phyloP scores from a whole-genome alignment of 176 grass and related monocot genomes.

The Carex littledalei region DNA sequence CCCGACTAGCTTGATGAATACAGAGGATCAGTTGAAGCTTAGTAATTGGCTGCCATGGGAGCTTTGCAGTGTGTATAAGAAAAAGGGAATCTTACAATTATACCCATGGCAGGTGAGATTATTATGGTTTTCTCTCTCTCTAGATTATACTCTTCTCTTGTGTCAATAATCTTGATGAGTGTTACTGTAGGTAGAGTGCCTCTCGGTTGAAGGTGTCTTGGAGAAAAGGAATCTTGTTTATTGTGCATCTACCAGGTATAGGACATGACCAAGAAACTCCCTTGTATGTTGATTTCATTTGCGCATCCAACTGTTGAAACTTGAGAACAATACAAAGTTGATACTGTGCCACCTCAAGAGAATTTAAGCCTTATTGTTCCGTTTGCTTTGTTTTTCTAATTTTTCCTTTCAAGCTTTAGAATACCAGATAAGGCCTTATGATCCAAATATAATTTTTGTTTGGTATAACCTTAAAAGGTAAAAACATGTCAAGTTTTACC shows the following conservation, averaged over 20 bases:
- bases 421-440: background rate
- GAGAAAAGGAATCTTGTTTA: slow-evolving; percentile 97
- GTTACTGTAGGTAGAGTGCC: slow-evolving; percentile 67
- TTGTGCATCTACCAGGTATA: slow-evolving; percentile 92
- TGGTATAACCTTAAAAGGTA: background rate
- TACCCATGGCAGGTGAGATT: slow-evolving; percentile 91
- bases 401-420: background rate
- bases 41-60: slow-evolving; percentile 70
- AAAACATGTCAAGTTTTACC: background rate
- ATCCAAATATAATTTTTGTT: background rate
- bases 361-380: background rate
- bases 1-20: slow-evolving; percentile 57
- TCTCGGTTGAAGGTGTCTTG: slow-evolving; percentile 79
- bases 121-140: background rate
- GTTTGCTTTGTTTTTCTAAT: background rate
- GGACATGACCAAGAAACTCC: background rate
- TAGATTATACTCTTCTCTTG: slow-evolving; percentile 9
- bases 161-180: slow-evolving; percentile 18
- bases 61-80: slow-evolving; percentile 77
- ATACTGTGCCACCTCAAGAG: background rate
- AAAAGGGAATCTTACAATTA: slow-evolving; percentile 75
- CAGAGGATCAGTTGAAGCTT: slow-evolving; percentile 57
- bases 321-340: background rate
- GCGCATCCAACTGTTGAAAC: background rate
- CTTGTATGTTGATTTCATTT: slow-evolving; percentile 10